A percentile compares a stretch with the other conserved stretches of the same genome.
Evolutionary conservation across 169 alveolate species (phyloP).

Genomic region (Cryptosporidium sp.): DNA sequence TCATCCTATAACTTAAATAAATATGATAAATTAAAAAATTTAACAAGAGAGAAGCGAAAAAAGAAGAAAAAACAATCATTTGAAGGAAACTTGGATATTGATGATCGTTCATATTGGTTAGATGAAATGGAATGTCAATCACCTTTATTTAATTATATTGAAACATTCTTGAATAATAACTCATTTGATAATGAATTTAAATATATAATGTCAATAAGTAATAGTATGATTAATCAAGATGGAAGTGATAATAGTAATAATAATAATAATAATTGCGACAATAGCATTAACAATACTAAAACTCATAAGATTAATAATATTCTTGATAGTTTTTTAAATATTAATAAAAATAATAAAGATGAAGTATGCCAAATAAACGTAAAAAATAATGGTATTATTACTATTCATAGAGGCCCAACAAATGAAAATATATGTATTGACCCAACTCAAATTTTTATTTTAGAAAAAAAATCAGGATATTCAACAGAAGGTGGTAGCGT

Average conservation of each 20-base stretch:
- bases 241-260: not conserved
- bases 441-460: conserved; percentile 70
- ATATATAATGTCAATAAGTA: conserved; percentile 15
- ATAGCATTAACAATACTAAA: not conserved
- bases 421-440: conserved; percentile 70
- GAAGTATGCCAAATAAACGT: conserved; percentile 11
- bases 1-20: not conserved
- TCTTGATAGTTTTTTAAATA: not conserved
- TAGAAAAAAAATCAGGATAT: conserved; percentile 67
- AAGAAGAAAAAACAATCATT: conserved; percentile 12
- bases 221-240: conserved; percentile 1
- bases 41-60: conserved; percentile 4
- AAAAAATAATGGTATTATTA: conserved; percentile 57
- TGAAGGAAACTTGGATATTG: not conserved
- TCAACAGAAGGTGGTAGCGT: conserved; percentile 72
- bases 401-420: conserved; percentile 71
- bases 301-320: not conserved
- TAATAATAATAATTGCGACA: not conserved
- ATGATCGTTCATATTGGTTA: conserved; percentile 53
- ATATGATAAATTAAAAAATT: not conserved
- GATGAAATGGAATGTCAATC: conserved; percentile 76
- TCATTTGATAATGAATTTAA: not conserved
- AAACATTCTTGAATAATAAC: conserved; percentile 42
- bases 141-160: conserved; percentile 65
- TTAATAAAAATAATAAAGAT: not conserved